Percentiles rank a stretch among this genome's conserved stretches.
Conservation (phyloP, 1,139 yeast species). For the Geotrichum cucujoidarum region DNA sequence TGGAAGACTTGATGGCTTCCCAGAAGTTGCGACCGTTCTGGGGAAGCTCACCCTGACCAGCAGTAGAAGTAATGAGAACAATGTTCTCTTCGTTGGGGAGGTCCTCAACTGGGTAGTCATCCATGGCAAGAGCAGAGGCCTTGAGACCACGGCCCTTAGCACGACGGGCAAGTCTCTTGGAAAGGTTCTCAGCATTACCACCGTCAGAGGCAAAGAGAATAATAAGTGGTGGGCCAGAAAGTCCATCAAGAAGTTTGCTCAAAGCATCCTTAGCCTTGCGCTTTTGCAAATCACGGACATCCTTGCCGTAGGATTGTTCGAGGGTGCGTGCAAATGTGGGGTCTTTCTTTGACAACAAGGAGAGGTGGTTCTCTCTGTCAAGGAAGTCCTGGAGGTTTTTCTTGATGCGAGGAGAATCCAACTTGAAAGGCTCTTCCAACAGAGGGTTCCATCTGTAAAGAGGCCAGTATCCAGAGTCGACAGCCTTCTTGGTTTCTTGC, state of each 20-base stretch:
- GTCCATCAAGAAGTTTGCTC: constrained; percentile 70
- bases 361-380: constrained; percentile 83
- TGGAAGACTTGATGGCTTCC: constrained; percentile 70
- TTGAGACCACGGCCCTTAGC: constrained; percentile 85
- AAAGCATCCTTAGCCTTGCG: constrained; percentile 73
- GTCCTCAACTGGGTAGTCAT: constrained; percentile 77
- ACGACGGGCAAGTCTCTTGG: constrained; percentile 76
- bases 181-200: constrained; percentile 82
- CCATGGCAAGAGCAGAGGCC: constrained; percentile 73
- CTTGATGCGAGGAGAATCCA: constrained; percentile 80
- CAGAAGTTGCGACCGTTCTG: constrained; percentile 89
- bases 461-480: constrained; percentile 95
- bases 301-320: constrained; percentile 56
- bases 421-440: constrained; percentile 54
- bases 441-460: constrained; percentile 79
- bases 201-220: constrained; percentile 93
- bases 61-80: constrained; percentile 79
- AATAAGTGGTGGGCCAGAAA: constrained; percentile 89
- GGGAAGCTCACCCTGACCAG: constrained; percentile 98
- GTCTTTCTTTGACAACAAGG: constrained; percentile 62
- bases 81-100: constrained; percentile 76
- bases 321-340: constrained; percentile 79
- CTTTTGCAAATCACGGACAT: constrained; percentile 56
- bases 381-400: constrained; percentile 72
- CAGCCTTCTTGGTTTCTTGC: constrained; percentile 84